phyloP scores from a whole-genome alignment of 371 early-diverging fungal genomes.

The Basidiobolus heterosporus region DNA sequence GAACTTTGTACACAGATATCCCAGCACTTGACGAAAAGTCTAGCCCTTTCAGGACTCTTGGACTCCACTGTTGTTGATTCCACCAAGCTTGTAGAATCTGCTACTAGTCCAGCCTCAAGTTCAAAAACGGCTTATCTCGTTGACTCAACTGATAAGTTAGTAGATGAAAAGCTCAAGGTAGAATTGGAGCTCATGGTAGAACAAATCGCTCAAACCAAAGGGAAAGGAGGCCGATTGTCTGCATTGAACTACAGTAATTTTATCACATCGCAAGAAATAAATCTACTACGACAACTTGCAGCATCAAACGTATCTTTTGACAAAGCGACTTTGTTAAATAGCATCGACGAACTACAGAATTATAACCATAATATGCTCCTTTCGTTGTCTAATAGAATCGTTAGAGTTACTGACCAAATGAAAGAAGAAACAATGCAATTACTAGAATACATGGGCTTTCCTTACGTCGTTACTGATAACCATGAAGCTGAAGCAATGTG shows the following conservation, averaged over 20 bases:
- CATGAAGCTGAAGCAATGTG: conserved; percentile 58
- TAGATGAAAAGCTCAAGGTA: no score
- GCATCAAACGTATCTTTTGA: neutral
- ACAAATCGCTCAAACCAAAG: no score
- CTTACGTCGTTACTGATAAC: conserved; percentile 20
- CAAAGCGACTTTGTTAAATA: neutral
- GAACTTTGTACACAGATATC: neutral
- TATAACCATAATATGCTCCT: neutral
- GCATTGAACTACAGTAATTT: no score
- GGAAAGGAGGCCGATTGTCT: no score
- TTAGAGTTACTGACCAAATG: conserved; percentile 26
- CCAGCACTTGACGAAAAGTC: neutral
- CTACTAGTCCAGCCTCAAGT: no score
- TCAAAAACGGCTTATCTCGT: no score
- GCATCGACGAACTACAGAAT: neutral
- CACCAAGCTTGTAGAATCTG: neutral
- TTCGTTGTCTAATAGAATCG: conserved; percentile 27
- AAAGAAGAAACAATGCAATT: conserved; percentile 28
- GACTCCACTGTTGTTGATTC: neutral
- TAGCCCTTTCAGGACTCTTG: neutral
- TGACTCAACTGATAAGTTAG: no score
- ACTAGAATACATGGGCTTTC: conserved; percentile 26
- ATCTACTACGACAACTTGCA: neutral
- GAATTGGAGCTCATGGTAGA: no score
- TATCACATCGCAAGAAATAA: neutral